Evolutionary conservation across 1,284 basidiomycete genomes (phyloP).

Genomic region (Apiotrichum laibachii): DNA sequence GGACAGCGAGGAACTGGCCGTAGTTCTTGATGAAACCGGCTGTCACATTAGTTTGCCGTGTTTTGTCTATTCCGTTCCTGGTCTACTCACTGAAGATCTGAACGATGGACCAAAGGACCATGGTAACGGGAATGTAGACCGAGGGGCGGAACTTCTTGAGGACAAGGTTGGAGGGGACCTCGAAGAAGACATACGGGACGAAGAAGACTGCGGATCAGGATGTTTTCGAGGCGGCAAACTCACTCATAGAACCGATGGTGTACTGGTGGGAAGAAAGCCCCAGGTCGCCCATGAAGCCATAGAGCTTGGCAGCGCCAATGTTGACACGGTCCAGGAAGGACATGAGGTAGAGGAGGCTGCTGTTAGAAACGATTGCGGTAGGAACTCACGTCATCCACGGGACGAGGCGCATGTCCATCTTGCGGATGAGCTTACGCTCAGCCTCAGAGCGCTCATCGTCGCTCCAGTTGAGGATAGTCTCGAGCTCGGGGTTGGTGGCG

Average conservation of each 20-base stretch:
- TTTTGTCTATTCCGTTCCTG: no score
- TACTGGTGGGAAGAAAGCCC: slow-evolving; percentile 24
- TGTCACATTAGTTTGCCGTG: no score
- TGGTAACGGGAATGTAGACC: background rate
- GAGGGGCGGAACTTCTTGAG: slow-evolving; percentile 3
- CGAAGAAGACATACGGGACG: slow-evolving; percentile 43
- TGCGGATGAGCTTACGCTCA: no score
- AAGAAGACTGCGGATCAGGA: slow-evolving; percentile 26
- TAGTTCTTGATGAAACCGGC: slow-evolving; percentile 1
- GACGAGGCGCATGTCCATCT: no score
- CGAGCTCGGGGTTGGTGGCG: no score
- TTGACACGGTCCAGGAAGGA: slow-evolving; percentile 66
- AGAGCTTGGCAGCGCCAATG: slow-evolving; percentile 31
- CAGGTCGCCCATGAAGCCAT: slow-evolving; percentile 13
- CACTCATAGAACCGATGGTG: slow-evolving; percentile 21
- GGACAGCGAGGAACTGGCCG: slow-evolving; percentile 5
- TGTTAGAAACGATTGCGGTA: no score
- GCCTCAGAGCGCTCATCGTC: no score
- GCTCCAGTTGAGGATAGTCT: no score
- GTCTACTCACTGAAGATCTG: slow-evolving; percentile 9
- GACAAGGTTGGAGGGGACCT: slow-evolving; percentile 32
- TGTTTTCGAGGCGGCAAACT: no score
- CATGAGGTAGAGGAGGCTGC: slow-evolving; percentile 63
- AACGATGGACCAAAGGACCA: background rate
- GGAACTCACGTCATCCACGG: no score